Conservation (phyloP, 2,329 filamentous ascomycete genomes). For the Raffaelea ambrosiae region DNA sequence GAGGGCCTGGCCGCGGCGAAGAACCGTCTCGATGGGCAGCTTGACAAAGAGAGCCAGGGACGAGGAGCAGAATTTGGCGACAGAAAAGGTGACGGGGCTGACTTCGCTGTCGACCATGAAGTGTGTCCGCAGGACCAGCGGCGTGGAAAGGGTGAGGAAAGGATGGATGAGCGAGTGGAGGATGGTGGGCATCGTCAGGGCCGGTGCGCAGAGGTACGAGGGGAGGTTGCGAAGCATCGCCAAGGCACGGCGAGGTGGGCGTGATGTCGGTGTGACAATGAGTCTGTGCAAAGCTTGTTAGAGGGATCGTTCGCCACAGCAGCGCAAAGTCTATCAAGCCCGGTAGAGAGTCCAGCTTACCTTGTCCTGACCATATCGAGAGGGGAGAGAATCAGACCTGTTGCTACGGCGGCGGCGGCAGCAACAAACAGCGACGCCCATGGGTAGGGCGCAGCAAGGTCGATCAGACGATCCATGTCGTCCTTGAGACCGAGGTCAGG, state of each 20-base stretch:
- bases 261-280: conserved; percentile 72
- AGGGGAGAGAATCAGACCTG: conserved; percentile 74
- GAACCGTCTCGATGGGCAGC: conserved; percentile 83
- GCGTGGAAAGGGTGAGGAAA: conserved; percentile 71
- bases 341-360: conserved; percentile 26
- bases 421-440: conserved; percentile 71
- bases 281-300: conserved; percentile 46
- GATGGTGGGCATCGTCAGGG: conserved; percentile 73
- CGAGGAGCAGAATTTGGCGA: conserved; percentile 74
- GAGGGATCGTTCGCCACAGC: not conserved
- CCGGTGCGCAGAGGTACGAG: conserved; percentile 61
- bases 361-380: conserved; percentile 81
- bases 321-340: no score
- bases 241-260: conserved; percentile 68
- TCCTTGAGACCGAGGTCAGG: conserved; percentile 73
- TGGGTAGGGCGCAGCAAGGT: conserved; percentile 70
- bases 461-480: conserved; percentile 66
- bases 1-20: conserved; percentile 78
- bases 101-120: conserved; percentile 74
- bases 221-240: conserved; percentile 71
- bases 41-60: conserved; percentile 75
- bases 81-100: conserved; percentile 72
- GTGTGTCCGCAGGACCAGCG: conserved; percentile 77
- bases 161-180: conserved; percentile 80
- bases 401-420: conserved; percentile 55